Base-by-base conservation (phyloP, 208 protist genomes). In the Leishmania martiniquensis region DNA sequence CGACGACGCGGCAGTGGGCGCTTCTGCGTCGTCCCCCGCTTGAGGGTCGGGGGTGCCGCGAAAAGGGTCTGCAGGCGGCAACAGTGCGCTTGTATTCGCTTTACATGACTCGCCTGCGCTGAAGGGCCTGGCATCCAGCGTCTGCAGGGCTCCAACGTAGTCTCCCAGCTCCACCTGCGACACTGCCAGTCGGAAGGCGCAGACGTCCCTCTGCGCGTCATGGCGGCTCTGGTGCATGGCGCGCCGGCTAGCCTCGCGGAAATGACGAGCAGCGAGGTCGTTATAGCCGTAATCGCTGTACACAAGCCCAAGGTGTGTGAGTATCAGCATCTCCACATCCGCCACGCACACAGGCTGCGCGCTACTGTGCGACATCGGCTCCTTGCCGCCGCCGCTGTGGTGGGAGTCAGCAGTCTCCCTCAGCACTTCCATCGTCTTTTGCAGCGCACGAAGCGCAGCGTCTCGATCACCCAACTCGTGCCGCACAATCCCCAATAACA, bases 221-320 rank as follows among this genome's bases (percentile, higher is more conserved):
- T 87, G 68, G 37, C 37, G 52, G 47, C 49, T 87, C 77, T 78
- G 72, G 44, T 67, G 22, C 1, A 15, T 25, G 59, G 68, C 29
- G 34, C 73, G 68, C 32, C 51, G 68, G 37, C 69, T 47, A 2
- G 73, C 79, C 59, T 66, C 81, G 39, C 51, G 70, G 69, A 98
- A 97, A 63, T 88, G 91, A 51, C 89, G 85, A 20, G 89, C 82
- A 17, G 96, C 94, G 32, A 93, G 76, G 69, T 96, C 91, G 62
- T 85, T 84, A 79, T 95, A 96, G 20, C 90, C 80, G 20, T 96
- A 72, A 20, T 91, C 86, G 44, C 68, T 73, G 76, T 97, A 97
- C 1, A 91, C 93, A 2, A 98, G 83, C 5, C 94, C 93, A 20
- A 93, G 73, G 67, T 82, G 87, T 60, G 97, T 91, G 45, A 94